Base-by-base conservation (phyloP, 495 filamentous ascomycete species). In the Daldinia grandis region DNA sequence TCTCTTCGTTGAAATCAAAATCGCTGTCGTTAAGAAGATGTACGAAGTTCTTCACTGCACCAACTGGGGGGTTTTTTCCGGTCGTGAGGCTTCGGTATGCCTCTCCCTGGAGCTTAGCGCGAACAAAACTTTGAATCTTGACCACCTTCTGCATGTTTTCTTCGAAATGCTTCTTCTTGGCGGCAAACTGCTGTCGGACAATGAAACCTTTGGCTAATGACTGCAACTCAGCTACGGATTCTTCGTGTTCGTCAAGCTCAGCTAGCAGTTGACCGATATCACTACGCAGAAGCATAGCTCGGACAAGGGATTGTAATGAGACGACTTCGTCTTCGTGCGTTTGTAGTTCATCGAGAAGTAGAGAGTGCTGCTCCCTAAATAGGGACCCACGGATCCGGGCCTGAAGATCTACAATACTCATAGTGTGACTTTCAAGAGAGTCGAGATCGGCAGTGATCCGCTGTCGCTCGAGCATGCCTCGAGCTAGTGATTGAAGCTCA, bases 101-200 rank as follows among this genome's bases (percentile, higher is more conserved):
- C 79, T 98, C 93, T 6, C 95, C 95, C 80, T 98, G 96, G 56
- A 98, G 92, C 68, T 93, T 93, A 25, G 88, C 95, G 62, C 95
- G 87, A 55, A 98, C 90, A 69, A 97, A 97, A 76, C 95, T 98
- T 78, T 99, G 95, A 59, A 98, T 91, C 80, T 99, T 99, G 80
- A 99, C 90, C 19, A 99, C 96, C 81, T 95, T 98, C 72, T 97
- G 89, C 96, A 99, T 99, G 72, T 99, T 99, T 79, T 95, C 89
- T 58, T 90, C 88, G 81, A 94, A 99, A 80, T 93, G 94, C 12
- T 87, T 89, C 68, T 91, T 89, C 83, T 97, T 95, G 73, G 93
- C 92, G 44, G 86, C 88, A 73, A 97, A 99, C 31, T 84, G 85
- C 25, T 81, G 83, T 47, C 95, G 87, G 59, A 98, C 86, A 12